Base-by-base conservation (phyloP, 345 rosid genomes). In the Diplotaxis tenuifolia region DNA sequence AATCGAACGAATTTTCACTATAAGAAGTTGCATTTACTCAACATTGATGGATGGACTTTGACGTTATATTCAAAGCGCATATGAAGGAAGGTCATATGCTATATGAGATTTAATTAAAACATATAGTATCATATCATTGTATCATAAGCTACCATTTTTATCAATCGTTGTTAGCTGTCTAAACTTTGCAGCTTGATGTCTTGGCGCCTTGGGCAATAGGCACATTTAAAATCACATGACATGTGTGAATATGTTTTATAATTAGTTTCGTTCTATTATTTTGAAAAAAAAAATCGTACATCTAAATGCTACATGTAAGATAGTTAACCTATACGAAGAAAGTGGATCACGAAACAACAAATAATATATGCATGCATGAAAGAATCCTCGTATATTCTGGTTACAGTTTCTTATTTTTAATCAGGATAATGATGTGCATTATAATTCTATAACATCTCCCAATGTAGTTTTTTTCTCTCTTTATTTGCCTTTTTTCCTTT, bases 301-400 rank as follows among this genome's bases (percentile, higher is more conserved):
- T 28, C 28, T 68, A 38, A 69, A 53, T 21, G 28, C 2, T 25
- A 23, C 18, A 9, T 27, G 62, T 8, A 1, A 57, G 6, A 7
- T n/a, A n/a, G n/a, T 6, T 56, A 27, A 56, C 25, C 32, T 25
- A 62, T 25, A 65, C 12, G 27, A 65, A 56, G 59, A 73, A 74
- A 47, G 25, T 34, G 56, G 23, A 25, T 52, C 61, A 61, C 62
- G 62, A 61, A 49, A 74, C 54, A 61, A 60, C 64, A 68, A 28
- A 54, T 40, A 62, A 28, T 27, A 38, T 21, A 52, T 68, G 64
- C 70, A 62, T 62, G 70, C 12, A 61, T 20, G 31, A 47, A 54
- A 29, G 11, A 75, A 69, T 69, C 59, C 36, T 62, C 59, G 75
- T 64, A 76, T 63, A 76, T 70, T 54, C 71, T 31, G 7, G 55